phyloP scores from a whole-genome alignment of 176 grass and related monocot genomes.

The Cenchrus fungigraminus region DNA sequence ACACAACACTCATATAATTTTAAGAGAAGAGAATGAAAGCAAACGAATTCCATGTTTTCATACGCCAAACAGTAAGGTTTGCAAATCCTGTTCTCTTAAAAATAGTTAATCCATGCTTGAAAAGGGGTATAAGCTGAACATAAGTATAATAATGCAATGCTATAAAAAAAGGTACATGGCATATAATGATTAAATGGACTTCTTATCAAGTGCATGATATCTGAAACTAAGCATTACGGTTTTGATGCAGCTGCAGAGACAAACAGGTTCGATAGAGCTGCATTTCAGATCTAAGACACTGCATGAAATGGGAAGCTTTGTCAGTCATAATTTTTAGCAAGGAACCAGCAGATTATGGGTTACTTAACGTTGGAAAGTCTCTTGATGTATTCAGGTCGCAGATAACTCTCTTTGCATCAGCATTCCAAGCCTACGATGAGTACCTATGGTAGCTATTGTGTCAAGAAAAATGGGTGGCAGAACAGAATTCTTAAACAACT shows the following conservation, averaged over 20 bases:
- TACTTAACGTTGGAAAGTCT: constrained; percentile 84
- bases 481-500: constrained; percentile 46
- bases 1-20: constrained; percentile 8
- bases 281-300: constrained; percentile 96
- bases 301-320: constrained; percentile 47
- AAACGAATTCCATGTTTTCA: constrained; percentile 95
- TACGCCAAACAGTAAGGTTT: constrained; percentile 90
- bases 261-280: constrained; percentile 91
- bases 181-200: background rate
- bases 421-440: constrained; percentile 99
- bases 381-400: constrained; percentile 84
- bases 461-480: constrained; percentile 69
- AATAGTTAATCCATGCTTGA: constrained; percentile 69
- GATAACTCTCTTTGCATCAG: constrained; percentile 96
- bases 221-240: constrained; percentile 62
- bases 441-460: constrained; percentile 58
- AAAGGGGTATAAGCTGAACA: constrained; percentile 40
- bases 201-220: constrained; percentile 25
- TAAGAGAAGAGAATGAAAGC: constrained; percentile 34
- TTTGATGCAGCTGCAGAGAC: constrained; percentile 96
- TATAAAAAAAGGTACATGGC: background rate
- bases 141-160: constrained; percentile 18
- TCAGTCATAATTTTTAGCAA: constrained; percentile 26
- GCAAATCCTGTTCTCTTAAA: constrained; percentile 89
- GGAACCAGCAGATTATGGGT: constrained; percentile 12